phyloP scores from a whole-genome alignment of 768 basidiomycete genomes.

The Austroboletus eburneus region DNA sequence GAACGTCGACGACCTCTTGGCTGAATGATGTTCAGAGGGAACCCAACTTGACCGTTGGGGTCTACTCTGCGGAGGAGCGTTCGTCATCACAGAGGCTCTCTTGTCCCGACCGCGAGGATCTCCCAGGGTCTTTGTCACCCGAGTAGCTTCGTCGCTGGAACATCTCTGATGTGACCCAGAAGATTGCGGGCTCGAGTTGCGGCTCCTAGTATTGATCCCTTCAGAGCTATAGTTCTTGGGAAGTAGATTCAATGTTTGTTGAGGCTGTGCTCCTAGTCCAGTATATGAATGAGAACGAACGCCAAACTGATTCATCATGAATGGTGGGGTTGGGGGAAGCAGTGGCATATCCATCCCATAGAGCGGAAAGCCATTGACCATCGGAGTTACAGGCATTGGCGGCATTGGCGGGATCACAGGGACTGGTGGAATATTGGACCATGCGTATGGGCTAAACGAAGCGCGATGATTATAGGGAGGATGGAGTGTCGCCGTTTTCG shows the following conservation, averaged over 20 bases:
- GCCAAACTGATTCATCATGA: conserved; percentile 62
- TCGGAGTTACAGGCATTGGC: conserved; percentile 31
- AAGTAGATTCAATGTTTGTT: conserved; percentile 19
- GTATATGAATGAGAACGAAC: conserved; percentile 36
- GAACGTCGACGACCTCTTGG: conserved; percentile 11
- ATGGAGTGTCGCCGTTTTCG: conserved; percentile 27
- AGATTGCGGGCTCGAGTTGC: conserved; percentile 17
- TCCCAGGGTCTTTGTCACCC: conserved; percentile 6
- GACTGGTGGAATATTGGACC: conserved; percentile 15
- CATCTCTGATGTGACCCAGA: conserved; percentile 25
- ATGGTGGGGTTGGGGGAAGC: conserved; percentile 69
- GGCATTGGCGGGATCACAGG: conserved; percentile 36
- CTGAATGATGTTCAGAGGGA: conserved; percentile 14
- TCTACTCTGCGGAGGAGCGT: conserved; percentile 8
- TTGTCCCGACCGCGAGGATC: conserved; percentile 14
- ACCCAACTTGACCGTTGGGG: conserved; percentile 24
- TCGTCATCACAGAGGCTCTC: conserved; percentile 3
- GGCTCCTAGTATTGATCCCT: conserved; percentile 13
- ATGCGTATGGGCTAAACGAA: conserved; percentile 28
- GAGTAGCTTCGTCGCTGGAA: conserved; percentile 30
- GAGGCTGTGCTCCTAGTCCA: conserved; percentile 30
- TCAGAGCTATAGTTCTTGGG: conserved; percentile 27
- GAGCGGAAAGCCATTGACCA: conserved; percentile 37
- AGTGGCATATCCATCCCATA: conserved; percentile 61
- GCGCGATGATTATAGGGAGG: conserved; percentile 26